Percentiles rank a stretch among this genome's conserved stretches.
These are phyloP conservation scores for Tilletia indica DNA, from an alignment of 1,284 basidiomycete genomes.

Conservation along the genomic window DNA sequence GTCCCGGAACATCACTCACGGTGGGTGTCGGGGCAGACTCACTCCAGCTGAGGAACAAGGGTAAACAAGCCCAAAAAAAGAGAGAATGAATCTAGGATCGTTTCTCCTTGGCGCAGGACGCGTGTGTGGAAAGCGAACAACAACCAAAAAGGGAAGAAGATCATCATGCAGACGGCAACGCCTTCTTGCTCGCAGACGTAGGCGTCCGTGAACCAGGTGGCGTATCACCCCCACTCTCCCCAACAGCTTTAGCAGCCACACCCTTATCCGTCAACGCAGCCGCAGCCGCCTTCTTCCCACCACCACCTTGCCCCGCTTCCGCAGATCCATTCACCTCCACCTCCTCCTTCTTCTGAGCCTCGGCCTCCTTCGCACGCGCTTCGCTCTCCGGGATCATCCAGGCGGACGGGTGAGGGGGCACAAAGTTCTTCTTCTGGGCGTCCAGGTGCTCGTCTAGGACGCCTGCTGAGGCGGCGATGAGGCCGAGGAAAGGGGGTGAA, in stretches of 20 bases:
- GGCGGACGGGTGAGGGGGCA: constrained; percentile 60
- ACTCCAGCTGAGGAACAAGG: no score
- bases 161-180: not conserved
- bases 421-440: constrained; percentile 66
- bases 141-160: not conserved
- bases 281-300: not conserved
- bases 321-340: not conserved
- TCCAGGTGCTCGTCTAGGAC: constrained; percentile 75
- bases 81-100: no score
- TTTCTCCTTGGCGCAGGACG: no score
- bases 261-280: not conserved
- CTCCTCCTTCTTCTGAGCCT: constrained; percentile 10
- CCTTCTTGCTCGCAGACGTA: not conserved
- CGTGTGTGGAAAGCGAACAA: no score
- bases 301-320: no score
- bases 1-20: no score
- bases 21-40: no score
- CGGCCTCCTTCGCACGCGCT: constrained; percentile 4
- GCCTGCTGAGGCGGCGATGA: constrained; percentile 82
- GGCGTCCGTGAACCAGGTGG: constrained; percentile 8
- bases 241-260: not conserved
- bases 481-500: constrained; percentile 93
- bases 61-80: no score
- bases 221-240: not conserved
- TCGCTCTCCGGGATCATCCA: constrained; percentile 47